Base-by-base conservation (phyloP, 306 rosid species). In the Trifolium pratense region DNA sequence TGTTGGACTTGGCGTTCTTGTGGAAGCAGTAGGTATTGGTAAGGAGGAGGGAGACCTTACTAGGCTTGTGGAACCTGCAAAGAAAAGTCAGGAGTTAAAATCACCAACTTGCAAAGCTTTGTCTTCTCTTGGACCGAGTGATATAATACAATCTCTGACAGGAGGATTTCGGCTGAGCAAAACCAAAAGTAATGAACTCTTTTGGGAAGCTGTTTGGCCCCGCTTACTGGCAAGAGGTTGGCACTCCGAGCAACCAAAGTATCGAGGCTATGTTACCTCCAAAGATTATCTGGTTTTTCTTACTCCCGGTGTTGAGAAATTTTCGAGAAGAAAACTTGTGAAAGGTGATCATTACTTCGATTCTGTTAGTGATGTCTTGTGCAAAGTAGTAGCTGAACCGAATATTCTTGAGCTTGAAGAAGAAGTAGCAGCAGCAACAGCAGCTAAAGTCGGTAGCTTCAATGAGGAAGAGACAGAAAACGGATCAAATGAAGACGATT, bases 21-120 rank as follows among this genome's bases (percentile, higher is more conserved):
- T 89, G 81, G 84, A 89, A 78, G 88, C 89, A 55, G 70, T 89
- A 43, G 90, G 85, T n/a, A 86, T 91, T 56, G 92, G 92, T 56
- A 86, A 81, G 69, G 93, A 86, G 49, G 86, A 81, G 77, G 87
- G 82, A 48, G 20, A 15, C 20, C 53, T 48, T n/a, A 48, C 53
- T 48, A 5, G 53, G 3, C 7, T 48, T 15, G 65, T 73, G 60
- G 89, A 91, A 52, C 83, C 85, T 76, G 76, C 62, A 16, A 89
- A 86, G 85, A 83, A 71, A 75, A 86, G 58, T 12, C 89, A 55
- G 6, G 75, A 66, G 14, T 8, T 39, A 2, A 8, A 8, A 10
- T 13, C 13, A 39, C 89, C 81, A 59, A 65, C 83, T 53, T 82
- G 86, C 68, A 85, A 87, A 73, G 83, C 76, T 76, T 87, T 43